Evolutionary conservation across 2,329 filamentous ascomycete species (phyloP).

Genomic region (Dactylella cylindrospora): DNA sequence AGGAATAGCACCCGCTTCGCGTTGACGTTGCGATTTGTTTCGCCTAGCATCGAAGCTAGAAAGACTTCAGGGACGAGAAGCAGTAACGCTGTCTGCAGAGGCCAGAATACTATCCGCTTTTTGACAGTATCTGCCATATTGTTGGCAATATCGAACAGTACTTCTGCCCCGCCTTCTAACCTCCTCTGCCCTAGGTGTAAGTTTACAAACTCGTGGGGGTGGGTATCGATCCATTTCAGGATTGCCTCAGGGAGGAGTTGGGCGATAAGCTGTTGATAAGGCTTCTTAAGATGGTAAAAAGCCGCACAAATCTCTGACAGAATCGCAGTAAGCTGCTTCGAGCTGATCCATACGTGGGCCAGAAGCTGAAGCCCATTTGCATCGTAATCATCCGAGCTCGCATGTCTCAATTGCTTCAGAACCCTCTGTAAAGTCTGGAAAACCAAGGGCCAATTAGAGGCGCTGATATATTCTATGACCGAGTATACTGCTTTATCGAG

Average conservation of each 20-base stretch:
- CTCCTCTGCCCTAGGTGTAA: constrained; percentile 64
- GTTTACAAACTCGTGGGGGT: constrained; percentile 65
- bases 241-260: constrained; percentile 65
- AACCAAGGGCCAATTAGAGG: constrained; percentile 63
- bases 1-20: constrained; percentile 68
- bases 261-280: constrained; percentile 66
- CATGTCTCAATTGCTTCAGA: constrained; percentile 46
- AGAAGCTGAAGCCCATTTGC: constrained; percentile 58
- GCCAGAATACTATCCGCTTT: constrained; percentile 61
- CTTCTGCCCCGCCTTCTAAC: constrained; percentile 67
- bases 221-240: constrained; percentile 66
- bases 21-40: constrained; percentile 64
- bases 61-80: constrained; percentile 69
- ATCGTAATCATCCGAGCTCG: constrained; percentile 46
- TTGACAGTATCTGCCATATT: constrained; percentile 62
- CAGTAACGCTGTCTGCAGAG: constrained; percentile 64
- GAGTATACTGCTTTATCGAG: constrained; percentile 47
- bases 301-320: constrained; percentile 68
- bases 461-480: constrained; percentile 65
- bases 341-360: constrained; percentile 66
- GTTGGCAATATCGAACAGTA: constrained; percentile 69
- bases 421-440: constrained; percentile 50
- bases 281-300: constrained; percentile 66
- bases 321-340: constrained; percentile 62
- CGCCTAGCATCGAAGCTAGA: constrained; percentile 67